phyloP scores from a whole-genome alignment of 192 early-diverging fungal species.

The Rhizophagus sp. region DNA sequence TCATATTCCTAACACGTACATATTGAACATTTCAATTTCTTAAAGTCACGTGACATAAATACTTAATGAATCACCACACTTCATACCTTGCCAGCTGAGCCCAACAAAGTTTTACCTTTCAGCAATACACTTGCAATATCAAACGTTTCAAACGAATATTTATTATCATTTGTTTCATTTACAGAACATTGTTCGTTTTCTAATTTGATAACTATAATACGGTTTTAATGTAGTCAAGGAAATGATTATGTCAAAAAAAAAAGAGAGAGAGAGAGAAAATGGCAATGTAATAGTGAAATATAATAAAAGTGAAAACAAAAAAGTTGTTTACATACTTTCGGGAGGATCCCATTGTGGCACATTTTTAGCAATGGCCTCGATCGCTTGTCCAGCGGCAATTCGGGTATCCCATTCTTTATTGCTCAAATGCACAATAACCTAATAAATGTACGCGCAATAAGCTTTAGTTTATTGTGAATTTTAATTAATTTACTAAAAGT shows the following conservation, averaged over 20 bases:
- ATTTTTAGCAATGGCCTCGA: conserved; percentile 89
- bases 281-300: not conserved
- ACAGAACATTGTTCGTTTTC: conserved; percentile 28
- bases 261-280: not conserved
- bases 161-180: conserved; percentile 43
- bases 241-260: not conserved
- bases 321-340: conserved; percentile 22
- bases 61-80: not conserved
- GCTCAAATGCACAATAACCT: conserved; percentile 84
- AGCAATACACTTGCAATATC: conserved; percentile 81
- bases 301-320: not conserved
- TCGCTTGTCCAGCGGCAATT: conserved; percentile 86
- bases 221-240: not conserved
- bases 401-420: conserved; percentile 95
- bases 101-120: conserved; percentile 76
- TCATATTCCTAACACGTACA: conserved; percentile 74
- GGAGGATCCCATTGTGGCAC: conserved; percentile 84
- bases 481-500: not conserved
- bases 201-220: conserved; percentile 13
- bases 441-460: conserved; percentile 13
- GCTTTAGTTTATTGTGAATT: not conserved
- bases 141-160: conserved; percentile 77
- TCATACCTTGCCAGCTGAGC: conserved; percentile 72
- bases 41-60: not conserved
- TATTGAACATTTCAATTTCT: not conserved